Conservation (phyloP, 2,329 filamentous ascomycete genomes). For the Fusarium zealandicum region DNA sequence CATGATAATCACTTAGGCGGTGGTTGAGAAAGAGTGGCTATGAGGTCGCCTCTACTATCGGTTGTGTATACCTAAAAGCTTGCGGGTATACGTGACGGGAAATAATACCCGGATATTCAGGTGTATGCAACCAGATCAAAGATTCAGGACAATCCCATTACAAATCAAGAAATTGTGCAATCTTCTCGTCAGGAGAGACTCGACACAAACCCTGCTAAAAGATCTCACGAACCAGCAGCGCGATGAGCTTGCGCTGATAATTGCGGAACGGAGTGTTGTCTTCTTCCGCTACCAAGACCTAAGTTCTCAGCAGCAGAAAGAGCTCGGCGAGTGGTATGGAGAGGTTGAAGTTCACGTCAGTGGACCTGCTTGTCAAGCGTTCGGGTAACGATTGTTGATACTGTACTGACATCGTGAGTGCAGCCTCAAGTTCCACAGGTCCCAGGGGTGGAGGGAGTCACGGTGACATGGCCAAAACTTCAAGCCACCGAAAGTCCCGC, state of each 20-base stretch:
- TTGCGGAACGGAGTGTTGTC: slow-evolving; percentile 56
- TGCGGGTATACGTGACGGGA: too few species aligned
- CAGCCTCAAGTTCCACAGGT: slow-evolving; percentile 76
- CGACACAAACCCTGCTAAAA: slow-evolving; percentile 24
- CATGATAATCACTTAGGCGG: too few species aligned
- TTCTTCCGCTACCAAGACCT: slow-evolving; percentile 71
- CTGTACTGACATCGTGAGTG: background rate
- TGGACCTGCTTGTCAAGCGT: too few species aligned
- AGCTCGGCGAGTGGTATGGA: slow-evolving; percentile 68
- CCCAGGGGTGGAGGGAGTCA: slow-evolving; percentile 69
- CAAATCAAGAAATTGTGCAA: too few species aligned
- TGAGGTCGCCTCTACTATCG: too few species aligned
- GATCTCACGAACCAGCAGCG: slow-evolving; percentile 49
- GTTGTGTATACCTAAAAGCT: too few species aligned
- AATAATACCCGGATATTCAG: too few species aligned
- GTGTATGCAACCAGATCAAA: too few species aligned
- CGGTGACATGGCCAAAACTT: slow-evolving; percentile 75
- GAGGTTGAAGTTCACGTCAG: slow-evolving; percentile 73
- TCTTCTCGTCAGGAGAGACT: too few species aligned
- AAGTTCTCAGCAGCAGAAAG: slow-evolving; percentile 67
- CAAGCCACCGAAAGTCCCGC: slow-evolving; percentile 66
- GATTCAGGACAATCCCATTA: too few species aligned
- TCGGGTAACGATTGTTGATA: rapidly evolving
- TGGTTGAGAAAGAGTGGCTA: too few species aligned
- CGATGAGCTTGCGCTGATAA: slow-evolving; percentile 52